Evolutionary conservation across 2,329 filamentous ascomycete genomes (phyloP).

Genomic region (Scleromitrula shiraiana): DNA sequence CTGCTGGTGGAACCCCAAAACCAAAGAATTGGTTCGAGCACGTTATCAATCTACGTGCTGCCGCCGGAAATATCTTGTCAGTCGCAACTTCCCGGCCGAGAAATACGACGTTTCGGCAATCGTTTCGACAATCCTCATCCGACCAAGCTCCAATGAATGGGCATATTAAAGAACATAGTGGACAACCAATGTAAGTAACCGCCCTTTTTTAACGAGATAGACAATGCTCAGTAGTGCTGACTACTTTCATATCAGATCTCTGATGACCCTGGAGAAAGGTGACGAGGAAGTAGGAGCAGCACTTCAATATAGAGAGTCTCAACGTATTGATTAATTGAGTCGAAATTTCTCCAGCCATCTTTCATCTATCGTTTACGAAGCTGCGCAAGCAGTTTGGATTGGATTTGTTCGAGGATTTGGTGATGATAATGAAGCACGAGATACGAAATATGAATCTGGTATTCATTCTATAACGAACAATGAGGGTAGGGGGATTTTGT

Average conservation of each 20-base stretch:
- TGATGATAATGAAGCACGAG: no score
- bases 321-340: not conserved
- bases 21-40: constrained; percentile 7
- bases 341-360: not conserved
- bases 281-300: not conserved
- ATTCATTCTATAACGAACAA: no score
- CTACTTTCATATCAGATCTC: not conserved
- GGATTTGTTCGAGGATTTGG: no score
- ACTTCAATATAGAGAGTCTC: not conserved
- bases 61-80: not conserved
- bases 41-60: not conserved
- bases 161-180: not conserved
- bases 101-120: not conserved
- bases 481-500: no score
- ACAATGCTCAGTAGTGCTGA: no score
- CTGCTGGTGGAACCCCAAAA: constrained; percentile 3
- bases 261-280: constrained; percentile 5
- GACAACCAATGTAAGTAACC: not conserved
- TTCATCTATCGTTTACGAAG: not conserved
- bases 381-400: no score
- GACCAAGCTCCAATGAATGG: not conserved
- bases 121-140: not conserved
- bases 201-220: no score
- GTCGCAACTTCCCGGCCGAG: not conserved
- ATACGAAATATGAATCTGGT: no score